These are phyloP conservation scores for Candida multigemmis DNA, from an alignment of 805 yeast species.

Conservation along the genomic window DNA sequence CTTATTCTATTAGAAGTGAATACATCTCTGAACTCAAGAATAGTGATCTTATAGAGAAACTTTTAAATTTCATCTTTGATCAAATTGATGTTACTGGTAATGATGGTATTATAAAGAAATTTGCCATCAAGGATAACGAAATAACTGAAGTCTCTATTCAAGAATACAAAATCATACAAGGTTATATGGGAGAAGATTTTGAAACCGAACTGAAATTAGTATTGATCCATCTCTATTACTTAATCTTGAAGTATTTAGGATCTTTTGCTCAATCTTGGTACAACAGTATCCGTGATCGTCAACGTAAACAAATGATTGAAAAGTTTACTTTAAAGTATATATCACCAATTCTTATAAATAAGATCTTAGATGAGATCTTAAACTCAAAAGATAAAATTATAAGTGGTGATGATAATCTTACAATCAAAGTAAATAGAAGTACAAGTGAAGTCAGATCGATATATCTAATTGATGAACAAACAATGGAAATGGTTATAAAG, in stretches of 20 bases:
- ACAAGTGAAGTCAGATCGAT: slow-evolving; percentile 63
- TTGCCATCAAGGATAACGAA: too few relatives aligned
- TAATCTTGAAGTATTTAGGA: slow-evolving; percentile 42
- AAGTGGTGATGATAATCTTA: slow-evolving; percentile 34
- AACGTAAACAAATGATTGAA: slow-evolving; percentile 51
- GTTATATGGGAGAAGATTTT: slow-evolving; percentile 11
- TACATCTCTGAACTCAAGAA: slow-evolving; percentile 50
- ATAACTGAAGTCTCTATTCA: too few relatives aligned
- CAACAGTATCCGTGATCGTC: slow-evolving; percentile 57
- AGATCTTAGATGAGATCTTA: slow-evolving; percentile 46
- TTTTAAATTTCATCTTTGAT: slow-evolving; percentile 48
- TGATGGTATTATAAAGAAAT: slow-evolving; percentile 10
- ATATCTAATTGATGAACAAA: slow-evolving; percentile 80
- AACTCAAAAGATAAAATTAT: slow-evolving; percentile 24
- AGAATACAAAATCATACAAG: slow-evolving; percentile 10
- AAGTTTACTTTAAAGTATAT: slow-evolving; percentile 51
- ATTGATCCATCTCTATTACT: slow-evolving; percentile 42
- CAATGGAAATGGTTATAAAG: slow-evolving; percentile 66
- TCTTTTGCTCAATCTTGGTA: slow-evolving; percentile 62
- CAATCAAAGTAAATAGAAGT: slow-evolving; percentile 51
- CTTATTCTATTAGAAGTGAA: slow-evolving; percentile 52
- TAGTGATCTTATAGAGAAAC: slow-evolving; percentile 32
- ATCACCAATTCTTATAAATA: slow-evolving; percentile 54
- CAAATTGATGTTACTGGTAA: slow-evolving; percentile 39
- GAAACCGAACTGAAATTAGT: slow-evolving; percentile 12